Evolutionary conservation across 75 land plant genomes (phyloP).

Genomic region (Pseudotsuga menziesii): DNA sequence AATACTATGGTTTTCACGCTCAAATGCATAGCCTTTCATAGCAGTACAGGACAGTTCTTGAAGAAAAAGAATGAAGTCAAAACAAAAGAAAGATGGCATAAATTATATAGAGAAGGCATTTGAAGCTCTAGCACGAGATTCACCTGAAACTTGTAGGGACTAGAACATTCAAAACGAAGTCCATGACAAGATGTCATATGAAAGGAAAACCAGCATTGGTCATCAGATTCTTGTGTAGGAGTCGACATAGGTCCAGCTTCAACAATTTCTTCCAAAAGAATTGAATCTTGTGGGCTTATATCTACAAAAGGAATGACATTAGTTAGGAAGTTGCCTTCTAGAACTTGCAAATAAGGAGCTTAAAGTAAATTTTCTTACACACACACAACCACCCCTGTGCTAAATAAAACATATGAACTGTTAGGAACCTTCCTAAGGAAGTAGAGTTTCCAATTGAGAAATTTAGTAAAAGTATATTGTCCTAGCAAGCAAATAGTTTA

Average conservation of each 20-base stretch:
- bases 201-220: constrained; percentile 55
- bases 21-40: too few relatives aligned
- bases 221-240: constrained; percentile 34
- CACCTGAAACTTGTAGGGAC: constrained; percentile 58
- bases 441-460: background rate
- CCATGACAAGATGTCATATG: constrained; percentile 79
- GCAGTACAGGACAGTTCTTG: too few relatives aligned
- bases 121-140: background rate
- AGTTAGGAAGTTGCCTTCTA: constrained; percentile 3
- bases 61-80: too few relatives aligned
- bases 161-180: constrained; percentile 83
- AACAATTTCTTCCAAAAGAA: constrained; percentile 68
- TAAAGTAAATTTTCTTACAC: background rate
- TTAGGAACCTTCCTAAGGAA: background rate
- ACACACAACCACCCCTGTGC: background rate
- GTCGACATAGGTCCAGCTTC: constrained; percentile 65
- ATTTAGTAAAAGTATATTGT: too few relatives aligned
- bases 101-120: too few relatives aligned
- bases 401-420: background rate
- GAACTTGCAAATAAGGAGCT: background rate
- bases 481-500: too few relatives aligned
- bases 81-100: too few relatives aligned
- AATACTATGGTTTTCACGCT: too few relatives aligned
- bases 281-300: constrained; percentile 83
- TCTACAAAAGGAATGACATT: constrained; percentile 37